Evolutionary conservation across 2,329 filamentous ascomycete species (phyloP), one percentile per base, ranked within the genome.

Genomic region (Cytospora chrysosperma): DNA sequence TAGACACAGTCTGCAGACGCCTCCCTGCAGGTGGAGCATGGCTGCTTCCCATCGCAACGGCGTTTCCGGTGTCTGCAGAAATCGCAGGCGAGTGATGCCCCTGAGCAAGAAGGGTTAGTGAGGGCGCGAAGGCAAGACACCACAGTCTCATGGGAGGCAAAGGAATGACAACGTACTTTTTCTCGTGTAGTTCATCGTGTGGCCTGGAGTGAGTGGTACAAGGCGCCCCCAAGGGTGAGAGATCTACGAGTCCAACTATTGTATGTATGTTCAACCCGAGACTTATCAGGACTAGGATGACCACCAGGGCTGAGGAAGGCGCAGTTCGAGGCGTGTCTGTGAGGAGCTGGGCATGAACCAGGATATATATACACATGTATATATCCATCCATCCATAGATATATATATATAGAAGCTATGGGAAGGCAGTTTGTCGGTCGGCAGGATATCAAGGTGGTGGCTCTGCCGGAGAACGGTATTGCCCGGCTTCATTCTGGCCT

Each of bases 51-150:
- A 61, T 77, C 75, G 66, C 75, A 78, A 61, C 74, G 69, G 59
- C 75, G 71, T 66, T 78, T 78, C 32, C 75, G 71, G 63, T 76
- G 72, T 52, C 76, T 62, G 67, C 75, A 77, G 64, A 77, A 77
- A 66, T 78, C 76, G 67, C 76, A 78, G 60, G 76, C 76, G 65
- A 78, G 69, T 27, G 76, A 70, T 52, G 75, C 75, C 30, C 76
- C 76, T 78, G 56, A 56, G 37, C 49, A 28, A 51, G 30, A 28
- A 51, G 30, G 34, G 61, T 70, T 66, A 72, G 72, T 61, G 58
- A 49, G 21, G 27, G 17, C 3, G 1, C 32, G 26, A 10, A 9
- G 19, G 2, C 3, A 13, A 51, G 12, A 37, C 4, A 28, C 7
- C 9, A 21, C 6, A 51, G 32, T 40, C 37, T 56, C 55, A 19